These are phyloP conservation scores for Phytophthora lateralis DNA, from an alignment of 352 stramenopile genomes.

Conservation along the genomic window DNA sequence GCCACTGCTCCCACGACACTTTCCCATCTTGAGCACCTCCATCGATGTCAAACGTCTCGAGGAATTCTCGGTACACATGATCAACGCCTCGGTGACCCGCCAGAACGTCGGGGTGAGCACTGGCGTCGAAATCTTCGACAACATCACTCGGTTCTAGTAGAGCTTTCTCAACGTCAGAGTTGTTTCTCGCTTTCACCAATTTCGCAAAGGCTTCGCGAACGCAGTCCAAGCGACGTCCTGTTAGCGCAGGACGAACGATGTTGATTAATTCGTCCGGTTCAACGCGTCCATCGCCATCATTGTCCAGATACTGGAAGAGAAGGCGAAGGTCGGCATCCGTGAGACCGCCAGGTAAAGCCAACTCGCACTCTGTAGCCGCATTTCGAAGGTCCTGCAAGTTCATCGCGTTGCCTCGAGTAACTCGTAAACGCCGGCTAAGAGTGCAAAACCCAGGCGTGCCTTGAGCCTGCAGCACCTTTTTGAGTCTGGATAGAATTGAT, in stretches of 20 bases:
- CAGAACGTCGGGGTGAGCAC: slow-evolving; percentile 85
- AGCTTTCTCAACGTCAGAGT: slow-evolving; percentile 43
- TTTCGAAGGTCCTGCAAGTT: slow-evolving; percentile 81
- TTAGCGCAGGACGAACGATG: slow-evolving; percentile 78
- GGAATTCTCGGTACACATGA: slow-evolving; percentile 79
- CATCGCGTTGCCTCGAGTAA: slow-evolving; percentile 56
- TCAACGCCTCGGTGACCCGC: slow-evolving; percentile 66
- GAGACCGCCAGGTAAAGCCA: slow-evolving; percentile 45
- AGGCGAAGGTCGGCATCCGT: slow-evolving; percentile 64
- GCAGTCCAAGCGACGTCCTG: slow-evolving; percentile 63
- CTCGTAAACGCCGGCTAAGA: slow-evolving; percentile 51
- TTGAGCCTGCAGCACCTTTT: slow-evolving; percentile 55
- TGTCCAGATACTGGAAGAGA: slow-evolving; percentile 87
- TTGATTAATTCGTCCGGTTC: slow-evolving; percentile 89
- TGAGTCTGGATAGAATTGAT: slow-evolving; percentile 58
- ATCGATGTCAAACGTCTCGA: slow-evolving; percentile 87
- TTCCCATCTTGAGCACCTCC: slow-evolving; percentile 65
- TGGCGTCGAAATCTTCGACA: slow-evolving; percentile 83
- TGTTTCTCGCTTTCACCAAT: slow-evolving; percentile 71
- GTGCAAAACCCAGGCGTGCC: slow-evolving; percentile 78
- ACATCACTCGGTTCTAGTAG: slow-evolving; percentile 81
- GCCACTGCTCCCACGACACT: slow-evolving; percentile 70
- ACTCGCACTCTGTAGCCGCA: slow-evolving; percentile 55
- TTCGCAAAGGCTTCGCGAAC: slow-evolving; percentile 83
- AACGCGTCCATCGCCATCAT: slow-evolving; percentile 75